Evolutionary conservation across 1,284 basidiomycete species (phyloP), one percentile per base, ranked within the genome.

Genomic region (Irpex lacteus): DNA sequence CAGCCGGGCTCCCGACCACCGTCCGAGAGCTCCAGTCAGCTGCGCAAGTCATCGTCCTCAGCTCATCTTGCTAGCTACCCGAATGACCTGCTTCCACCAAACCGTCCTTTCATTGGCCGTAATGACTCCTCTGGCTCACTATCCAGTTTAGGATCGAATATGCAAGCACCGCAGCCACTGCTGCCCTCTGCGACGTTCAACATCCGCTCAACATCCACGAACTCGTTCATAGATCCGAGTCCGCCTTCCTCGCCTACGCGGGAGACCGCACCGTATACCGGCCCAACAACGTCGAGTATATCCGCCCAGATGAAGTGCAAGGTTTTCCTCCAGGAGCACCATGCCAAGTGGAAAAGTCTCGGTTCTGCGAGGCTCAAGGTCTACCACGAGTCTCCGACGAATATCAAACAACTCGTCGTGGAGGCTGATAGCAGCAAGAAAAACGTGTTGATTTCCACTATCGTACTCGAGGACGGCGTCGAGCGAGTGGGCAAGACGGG

Each of bases 231-330:
- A 58, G 89, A 90, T 60, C 85, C 86, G 21, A 92, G 91, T 70
- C 92, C 93, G 37, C 92, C 93, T 0, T 81, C 83, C 54, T 94
- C 92, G 4, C 93, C 94, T 3, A 80, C 85, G 1, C 82, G 87
- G 66, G 86, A 90, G 71, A 75, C 77, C 13, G 77, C 76, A 37
- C 78, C 69, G 21, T 77, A 83, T 1, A 76, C 82, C 15, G 93
- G 90, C 1, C 93, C 94, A 1, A 84, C 90, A 34, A 89, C 86
- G 19, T 87, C 91, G 5, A 81, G 85, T 9, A 81, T 98, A 59
- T 87, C 91, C 3, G 95, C 94, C n/a, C 89, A 95, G 73, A 98
- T 98, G 94, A 96, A 97, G 75, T 98, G 97, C 86, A 98, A 99
- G 77, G 90, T 98, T 38, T 99, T 98, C 81, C 80, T 98, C 62